Evolutionary conservation across 768 basidiomycete species (phyloP).

Genomic region (Lepiota subincarnata): DNA sequence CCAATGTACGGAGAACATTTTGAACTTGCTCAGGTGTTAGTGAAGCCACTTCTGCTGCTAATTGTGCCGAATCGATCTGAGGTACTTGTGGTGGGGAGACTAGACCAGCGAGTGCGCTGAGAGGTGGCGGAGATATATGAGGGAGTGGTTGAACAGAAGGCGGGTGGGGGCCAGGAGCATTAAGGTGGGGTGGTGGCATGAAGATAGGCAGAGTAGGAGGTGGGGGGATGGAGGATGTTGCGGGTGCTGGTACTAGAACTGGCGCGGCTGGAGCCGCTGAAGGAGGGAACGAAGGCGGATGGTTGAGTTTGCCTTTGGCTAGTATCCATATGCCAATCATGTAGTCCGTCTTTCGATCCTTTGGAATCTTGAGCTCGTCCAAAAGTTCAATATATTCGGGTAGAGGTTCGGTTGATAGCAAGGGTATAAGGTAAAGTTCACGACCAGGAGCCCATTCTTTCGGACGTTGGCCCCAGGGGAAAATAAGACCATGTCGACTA

Average conservation of each 20-base stretch:
- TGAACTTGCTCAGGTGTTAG: slow-evolving; percentile 78
- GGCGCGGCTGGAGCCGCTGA: slow-evolving; percentile 1
- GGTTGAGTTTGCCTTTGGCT: slow-evolving; percentile 71
- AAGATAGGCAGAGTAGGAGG: slow-evolving; percentile 16
- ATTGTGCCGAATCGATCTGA: slow-evolving; percentile 34
- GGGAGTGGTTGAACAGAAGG: neutral
- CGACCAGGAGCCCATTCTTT: slow-evolving; percentile 75
- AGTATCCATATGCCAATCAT: slow-evolving; percentile 86
- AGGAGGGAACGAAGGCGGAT: slow-evolving; percentile 29
- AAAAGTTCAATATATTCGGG: slow-evolving; percentile 86
- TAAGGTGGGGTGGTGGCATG: neutral
- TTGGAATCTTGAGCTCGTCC: slow-evolving; percentile 70
- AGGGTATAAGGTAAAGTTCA: slow-evolving; percentile 83
- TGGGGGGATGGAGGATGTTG: slow-evolving; percentile 16
- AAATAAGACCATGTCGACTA: slow-evolving; percentile 83
- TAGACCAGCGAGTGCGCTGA: neutral
- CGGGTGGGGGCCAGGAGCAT: neutral
- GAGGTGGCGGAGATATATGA: neutral
- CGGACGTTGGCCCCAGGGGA: slow-evolving; percentile 78
- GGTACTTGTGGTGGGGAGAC: slow-evolving; percentile 17
- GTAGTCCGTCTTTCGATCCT: slow-evolving; percentile 55
- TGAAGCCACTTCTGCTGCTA: slow-evolving; percentile 69
- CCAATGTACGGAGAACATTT: slow-evolving; percentile 57
- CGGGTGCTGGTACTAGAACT: slow-evolving; percentile 15
- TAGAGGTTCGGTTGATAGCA: slow-evolving; percentile 58